Conservation (phyloP, 2,329 filamentous ascomycete genomes). For the Ophiostoma sp. region DNA sequence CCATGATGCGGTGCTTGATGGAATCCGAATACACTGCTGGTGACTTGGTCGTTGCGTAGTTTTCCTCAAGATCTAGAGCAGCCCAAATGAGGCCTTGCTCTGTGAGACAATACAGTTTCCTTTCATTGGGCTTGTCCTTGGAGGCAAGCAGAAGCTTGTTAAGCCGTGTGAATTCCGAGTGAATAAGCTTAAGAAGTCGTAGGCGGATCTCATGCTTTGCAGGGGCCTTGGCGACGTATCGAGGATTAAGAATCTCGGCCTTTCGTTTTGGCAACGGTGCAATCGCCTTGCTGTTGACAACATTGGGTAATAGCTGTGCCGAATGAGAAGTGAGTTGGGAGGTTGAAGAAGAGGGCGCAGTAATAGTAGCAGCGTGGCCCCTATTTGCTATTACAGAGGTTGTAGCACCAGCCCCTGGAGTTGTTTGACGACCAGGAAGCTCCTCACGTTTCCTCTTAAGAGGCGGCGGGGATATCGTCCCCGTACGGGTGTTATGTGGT, state of each 20-base stretch:
- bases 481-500: background rate
- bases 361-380: background rate
- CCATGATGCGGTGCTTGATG: constrained; percentile 73
- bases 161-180: constrained; percentile 60
- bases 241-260: constrained; percentile 59
- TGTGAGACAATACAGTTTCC: constrained; percentile 51
- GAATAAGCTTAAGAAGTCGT: constrained; percentile 56
- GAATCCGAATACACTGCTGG: constrained; percentile 69
- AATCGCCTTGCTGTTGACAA: background rate
- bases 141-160: constrained; percentile 57
- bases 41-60: constrained; percentile 59
- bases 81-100: constrained; percentile 62
- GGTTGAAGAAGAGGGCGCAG: background rate
- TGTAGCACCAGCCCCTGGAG: too few relatives aligned
- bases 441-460: constrained; percentile 23
- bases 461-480: constrained; percentile 17
- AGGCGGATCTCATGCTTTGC: constrained; percentile 52
- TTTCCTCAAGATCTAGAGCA: constrained; percentile 73
- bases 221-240: constrained; percentile 54
- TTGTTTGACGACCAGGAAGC: background rate
- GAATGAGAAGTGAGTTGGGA: too few relatives aligned
- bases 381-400: background rate
- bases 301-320: too few relatives aligned
- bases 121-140: constrained; percentile 40
- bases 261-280: constrained; percentile 29